Percentiles rank a stretch among this genome's conserved stretches.
Evolutionary conservation across 768 basidiomycete genomes (phyloP).

Genomic region (Botryobasidium botryosum): DNA sequence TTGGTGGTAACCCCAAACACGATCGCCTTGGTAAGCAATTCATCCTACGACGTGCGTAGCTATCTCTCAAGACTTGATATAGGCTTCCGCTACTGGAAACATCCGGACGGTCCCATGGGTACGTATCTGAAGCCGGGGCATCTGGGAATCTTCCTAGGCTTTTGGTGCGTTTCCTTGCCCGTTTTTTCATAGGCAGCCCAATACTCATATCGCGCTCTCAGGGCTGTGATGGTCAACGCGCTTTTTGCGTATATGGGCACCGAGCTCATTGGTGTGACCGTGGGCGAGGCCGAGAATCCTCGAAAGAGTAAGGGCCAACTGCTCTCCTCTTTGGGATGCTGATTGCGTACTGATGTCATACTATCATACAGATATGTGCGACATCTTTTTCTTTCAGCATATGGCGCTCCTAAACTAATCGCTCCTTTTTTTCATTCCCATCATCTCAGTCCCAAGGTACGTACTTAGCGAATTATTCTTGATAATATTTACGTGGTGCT

Average conservation of each 20-base stretch:
- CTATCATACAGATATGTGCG: too few relatives aligned
- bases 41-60: not conserved
- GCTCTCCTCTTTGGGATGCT: too few relatives aligned
- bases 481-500: not conserved
- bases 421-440: conserved; percentile 18
- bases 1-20: conserved; percentile 31
- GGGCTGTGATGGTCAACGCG: conserved; percentile 36
- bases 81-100: conserved; percentile 26
- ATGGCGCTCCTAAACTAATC: conserved; percentile 38
- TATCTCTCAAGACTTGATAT: not conserved
- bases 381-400: too few relatives aligned
- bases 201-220: not conserved
- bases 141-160: conserved; percentile 44
- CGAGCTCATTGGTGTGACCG: conserved; percentile 53
- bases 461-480: not conserved
- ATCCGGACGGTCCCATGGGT: conserved; percentile 25
- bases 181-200: not conserved
- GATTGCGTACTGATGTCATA: too few relatives aligned
- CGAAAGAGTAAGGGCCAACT: too few relatives aligned
- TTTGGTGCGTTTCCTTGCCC: conserved; percentile 28
- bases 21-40: conserved; percentile 17
- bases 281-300: conserved; percentile 46
- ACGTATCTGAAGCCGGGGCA: conserved; percentile 21
- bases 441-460: too few relatives aligned
- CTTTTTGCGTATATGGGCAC: conserved; percentile 62